phyloP scores from a whole-genome alignment of 805 yeast genomes.

The Metschnikowia hibisci region DNA sequence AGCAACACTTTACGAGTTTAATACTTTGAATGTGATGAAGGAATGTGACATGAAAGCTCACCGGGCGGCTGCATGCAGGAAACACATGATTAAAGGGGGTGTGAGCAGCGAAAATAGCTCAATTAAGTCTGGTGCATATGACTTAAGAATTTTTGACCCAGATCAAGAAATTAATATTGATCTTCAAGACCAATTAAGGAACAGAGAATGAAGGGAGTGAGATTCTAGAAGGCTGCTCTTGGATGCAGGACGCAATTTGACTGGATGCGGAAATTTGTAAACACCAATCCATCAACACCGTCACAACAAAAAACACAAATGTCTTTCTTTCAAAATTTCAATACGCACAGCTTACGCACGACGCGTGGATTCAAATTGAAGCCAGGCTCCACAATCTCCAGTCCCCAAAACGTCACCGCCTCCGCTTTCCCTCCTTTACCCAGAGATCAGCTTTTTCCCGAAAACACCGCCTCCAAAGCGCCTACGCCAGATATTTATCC shows the following conservation, averaged over 20 bases:
- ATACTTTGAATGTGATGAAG: slow-evolving; percentile 19
- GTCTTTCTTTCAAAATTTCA: slow-evolving; percentile 43
- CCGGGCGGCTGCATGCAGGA: slow-evolving; percentile 7
- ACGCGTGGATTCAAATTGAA: slow-evolving; percentile 43
- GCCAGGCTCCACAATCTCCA: slow-evolving; percentile 36
- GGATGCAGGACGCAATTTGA: slow-evolving; percentile 3
- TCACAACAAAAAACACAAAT: slow-evolving; percentile 13
- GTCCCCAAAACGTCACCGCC: slow-evolving; percentile 31
- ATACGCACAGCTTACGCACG: slow-evolving; percentile 39
- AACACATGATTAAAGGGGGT: neutral
- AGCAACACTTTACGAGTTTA: slow-evolving; percentile 18
- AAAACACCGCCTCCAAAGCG: slow-evolving; percentile 1
- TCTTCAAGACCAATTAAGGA: no score
- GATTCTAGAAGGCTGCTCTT: no score
- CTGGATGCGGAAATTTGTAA: slow-evolving; percentile 16
- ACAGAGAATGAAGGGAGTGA: no score
- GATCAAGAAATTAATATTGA: no score
- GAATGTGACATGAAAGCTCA: slow-evolving; percentile 12
- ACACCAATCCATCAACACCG: slow-evolving; percentile 10
- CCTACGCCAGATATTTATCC: slow-evolving; percentile 20
- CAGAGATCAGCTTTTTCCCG: slow-evolving; percentile 9
- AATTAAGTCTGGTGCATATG: slow-evolving; percentile 6
- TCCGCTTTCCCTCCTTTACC: slow-evolving; percentile 32
- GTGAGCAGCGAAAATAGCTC: neutral
- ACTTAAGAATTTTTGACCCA: neutral